Evolutionary conservation across 2,329 filamentous ascomycete species (phyloP), one percentile per base, ranked within the genome.

Genomic region (Lachnellula cervina): DNA sequence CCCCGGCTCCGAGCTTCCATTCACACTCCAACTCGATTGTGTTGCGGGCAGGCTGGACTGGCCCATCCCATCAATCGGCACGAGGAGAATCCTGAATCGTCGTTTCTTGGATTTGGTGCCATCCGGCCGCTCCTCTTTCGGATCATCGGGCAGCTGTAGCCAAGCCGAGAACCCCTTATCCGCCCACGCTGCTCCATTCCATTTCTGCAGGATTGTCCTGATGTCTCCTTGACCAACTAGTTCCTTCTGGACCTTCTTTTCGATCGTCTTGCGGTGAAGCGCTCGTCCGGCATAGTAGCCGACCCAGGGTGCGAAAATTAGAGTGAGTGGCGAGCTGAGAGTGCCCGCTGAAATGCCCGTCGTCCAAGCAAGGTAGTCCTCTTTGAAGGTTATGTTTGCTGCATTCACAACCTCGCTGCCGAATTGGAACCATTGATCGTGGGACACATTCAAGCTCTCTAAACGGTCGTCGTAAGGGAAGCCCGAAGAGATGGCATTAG

Each of bases 391-490:
- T 7, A 65, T 48, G 49, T 58, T 67, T 3, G 62, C 58, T 9
- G 63, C 61, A 6, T 56, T 51, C 3, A 65, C 55, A 23, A 66
- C 55, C 21, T 62, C 64, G 37, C 48, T 52, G 5, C 52, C 66
- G 43, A 66, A 66, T 43, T 62, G 54, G 50, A 59, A 49, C 65
- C 65, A 67, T 51, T 66, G 51, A 32, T 65, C 61, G 25, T 58
- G 59, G n/a, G 63, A 59, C 13, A 67, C 50, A 8, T 49, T 37
- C 8, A 60, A 45, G 14, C 56, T 37, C 19, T 58, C 51, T 4
- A 67, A 55, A 38, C 58, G 51, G 21, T 55, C 56, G 43, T 62
- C 52, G 42, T 61, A 66, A 1, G 61, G 59, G 46, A 67, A 67
- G 13, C 64, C 64, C 5, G 65, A 67, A 5, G 63, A 62, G 23